Evolutionary conservation across 2,329 filamentous ascomycete species (phyloP).

Genomic region (Cladosporium phlei): DNA sequence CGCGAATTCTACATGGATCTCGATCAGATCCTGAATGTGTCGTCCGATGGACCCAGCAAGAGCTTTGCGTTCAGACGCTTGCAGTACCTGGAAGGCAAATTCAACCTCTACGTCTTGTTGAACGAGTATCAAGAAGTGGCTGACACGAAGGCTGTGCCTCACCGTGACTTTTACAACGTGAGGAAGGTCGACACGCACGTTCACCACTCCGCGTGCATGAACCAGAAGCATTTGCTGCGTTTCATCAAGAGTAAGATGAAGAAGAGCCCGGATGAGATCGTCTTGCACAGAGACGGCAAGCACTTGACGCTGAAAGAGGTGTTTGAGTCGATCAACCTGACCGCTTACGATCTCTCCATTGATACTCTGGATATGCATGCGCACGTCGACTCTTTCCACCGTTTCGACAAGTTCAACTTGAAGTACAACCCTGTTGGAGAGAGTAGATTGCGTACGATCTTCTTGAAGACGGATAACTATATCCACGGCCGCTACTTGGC

Average conservation of each 20-base stretch:
- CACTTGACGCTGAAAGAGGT: slow-evolving; percentile 87
- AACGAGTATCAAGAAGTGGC: slow-evolving; percentile 98
- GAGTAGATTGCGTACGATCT: slow-evolving; percentile 92
- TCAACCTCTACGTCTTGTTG: slow-evolving; percentile 85
- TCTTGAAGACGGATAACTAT: slow-evolving; percentile 96
- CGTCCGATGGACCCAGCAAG: slow-evolving; percentile 91
- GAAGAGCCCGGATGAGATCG: slow-evolving; percentile 90
- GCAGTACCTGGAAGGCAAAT: slow-evolving; percentile 94
- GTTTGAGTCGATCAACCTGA: slow-evolving; percentile 95
- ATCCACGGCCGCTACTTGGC: slow-evolving; percentile 93
- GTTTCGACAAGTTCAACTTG: slow-evolving; percentile 98
- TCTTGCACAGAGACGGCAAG: slow-evolving; percentile 87
- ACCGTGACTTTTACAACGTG: slow-evolving; percentile 98
- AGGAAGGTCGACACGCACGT: slow-evolving; percentile 98
- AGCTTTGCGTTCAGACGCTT: slow-evolving; percentile 93
- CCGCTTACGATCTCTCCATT: slow-evolving; percentile 94
- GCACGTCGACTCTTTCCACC: slow-evolving; percentile 95
- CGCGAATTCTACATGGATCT: slow-evolving; percentile 95
- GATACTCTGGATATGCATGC: slow-evolving; percentile 99
- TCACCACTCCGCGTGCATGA: slow-evolving; percentile 99
- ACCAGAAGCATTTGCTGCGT: slow-evolving; percentile 93
- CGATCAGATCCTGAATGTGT: slow-evolving; percentile 79
- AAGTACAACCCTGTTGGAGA: slow-evolving; percentile 98
- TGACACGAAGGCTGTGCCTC: slow-evolving; percentile 94
- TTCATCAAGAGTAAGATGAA: slow-evolving; percentile 99